Evolutionary conservation across 257 asterid species (phyloP).

Genomic region (Apocynum venetum): DNA sequence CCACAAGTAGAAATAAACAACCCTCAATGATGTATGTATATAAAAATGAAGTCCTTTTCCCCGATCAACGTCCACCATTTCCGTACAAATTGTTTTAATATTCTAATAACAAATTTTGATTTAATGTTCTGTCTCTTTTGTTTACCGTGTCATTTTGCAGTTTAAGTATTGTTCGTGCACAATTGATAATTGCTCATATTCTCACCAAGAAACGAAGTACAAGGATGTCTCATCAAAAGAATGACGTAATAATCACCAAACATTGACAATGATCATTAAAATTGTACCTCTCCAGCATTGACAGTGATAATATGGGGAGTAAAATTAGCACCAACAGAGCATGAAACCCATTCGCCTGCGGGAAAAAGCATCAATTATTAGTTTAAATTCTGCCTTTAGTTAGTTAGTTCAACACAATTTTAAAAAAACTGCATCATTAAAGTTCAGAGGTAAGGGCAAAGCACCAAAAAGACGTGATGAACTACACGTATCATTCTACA

Average conservation of each 20-base stretch:
- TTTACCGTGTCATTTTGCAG: background rate
- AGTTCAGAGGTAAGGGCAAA: background rate
- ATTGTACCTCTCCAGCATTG: conserved; percentile 81
- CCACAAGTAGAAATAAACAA: background rate
- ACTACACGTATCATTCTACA: background rate
- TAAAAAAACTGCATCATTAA: background rate
- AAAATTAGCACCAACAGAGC: conserved; percentile 78
- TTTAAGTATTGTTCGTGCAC: background rate
- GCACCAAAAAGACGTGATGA: background rate
- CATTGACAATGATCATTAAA: background rate
- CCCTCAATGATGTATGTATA: background rate
- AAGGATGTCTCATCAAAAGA: background rate
- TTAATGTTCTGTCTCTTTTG: background rate
- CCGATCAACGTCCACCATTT: background rate
- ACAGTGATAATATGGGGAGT: conserved; percentile 79
- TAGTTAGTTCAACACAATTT: background rate
- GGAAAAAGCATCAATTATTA: conserved; percentile 13
- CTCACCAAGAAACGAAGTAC: background rate
- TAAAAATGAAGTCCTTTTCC: background rate
- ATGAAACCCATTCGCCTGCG: conserved; percentile 81
- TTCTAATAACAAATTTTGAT: background rate
- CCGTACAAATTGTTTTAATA: background rate
- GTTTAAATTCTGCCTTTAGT: conserved; percentile 13
- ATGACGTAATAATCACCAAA: background rate
- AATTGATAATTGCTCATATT: background rate